Evolutionary conservation across 225 moss, liverwort and hornwort species (phyloP), one percentile per base, ranked within the genome.

Genomic region (Physcomitrellopsis africana): DNA sequence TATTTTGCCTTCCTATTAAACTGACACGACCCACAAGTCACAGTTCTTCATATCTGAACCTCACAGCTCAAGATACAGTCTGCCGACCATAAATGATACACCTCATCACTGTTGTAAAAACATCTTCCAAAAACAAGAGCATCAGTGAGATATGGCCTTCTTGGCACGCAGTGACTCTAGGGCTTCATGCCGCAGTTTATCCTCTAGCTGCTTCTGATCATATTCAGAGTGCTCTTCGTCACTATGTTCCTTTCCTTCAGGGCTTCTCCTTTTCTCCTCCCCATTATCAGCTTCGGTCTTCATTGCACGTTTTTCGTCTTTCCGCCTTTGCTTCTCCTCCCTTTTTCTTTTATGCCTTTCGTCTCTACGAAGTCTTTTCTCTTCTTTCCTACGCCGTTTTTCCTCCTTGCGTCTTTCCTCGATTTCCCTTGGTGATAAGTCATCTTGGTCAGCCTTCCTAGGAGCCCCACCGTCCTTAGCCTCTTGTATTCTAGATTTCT

Each of bases 81-180:
- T 79, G 85, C 75, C 82, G 78, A 83, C 69, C 82, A 85, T 57
- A 85, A 76, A 89, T 83, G 81, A 76, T 78, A 89, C 71, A 85
- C 81, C 70, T 78, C 79, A 77, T 81, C 81, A 55, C 49, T 78
- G 57, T 73, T 51, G 79, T 70, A 77, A 79, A 70, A 83, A 87
- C 77, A 89, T 75, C 86, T 87, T 82, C 76, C 88, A 81, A 81
- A 76, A 85, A 84, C 83, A 79, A 81, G 67, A 76, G 82, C 77
- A 72, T 96, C 81, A 96, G 86, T 88, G 89, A 80, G 96, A 80
- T 85, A 88, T 75, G 76, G 91, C 94, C 86, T 94, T 96, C 88
- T 92, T 94, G 65, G 94, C 96, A 80, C 90, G 84, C 76, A 94
- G 76, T 47, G 96, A 96, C 83, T 96, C 96, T 52, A 96, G 88